Percentiles rank a stretch among this genome's conserved stretches.
Conservation (phyloP, 495 filamentous ascomycete species). For the Penicillium coffeae region DNA sequence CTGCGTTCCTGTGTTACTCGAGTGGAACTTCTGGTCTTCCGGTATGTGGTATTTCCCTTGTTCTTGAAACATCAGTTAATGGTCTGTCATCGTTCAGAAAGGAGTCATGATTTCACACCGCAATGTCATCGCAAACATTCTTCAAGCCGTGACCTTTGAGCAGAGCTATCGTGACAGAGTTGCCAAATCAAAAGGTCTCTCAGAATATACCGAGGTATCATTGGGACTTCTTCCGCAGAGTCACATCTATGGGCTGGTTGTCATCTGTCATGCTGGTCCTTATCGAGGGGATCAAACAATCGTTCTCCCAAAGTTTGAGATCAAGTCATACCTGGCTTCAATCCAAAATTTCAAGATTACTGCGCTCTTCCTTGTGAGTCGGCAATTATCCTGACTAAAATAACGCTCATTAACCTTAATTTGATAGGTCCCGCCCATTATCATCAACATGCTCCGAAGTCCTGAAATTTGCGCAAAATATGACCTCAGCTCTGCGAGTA, state of each 20-base stretch:
- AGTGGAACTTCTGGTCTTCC: conserved; percentile 86
- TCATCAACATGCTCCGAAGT: conserved; percentile 74
- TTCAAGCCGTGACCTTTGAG: conserved; percentile 61
- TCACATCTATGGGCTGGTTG: conserved; percentile 83
- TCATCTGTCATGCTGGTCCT: conserved; percentile 62
- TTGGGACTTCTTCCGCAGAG: conserved; percentile 78
- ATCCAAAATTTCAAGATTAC: conserved; percentile 74
- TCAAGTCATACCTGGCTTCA: conserved; percentile 57
- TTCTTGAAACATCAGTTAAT: neutral
- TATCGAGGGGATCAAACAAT: conserved; percentile 77
- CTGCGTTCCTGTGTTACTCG: conserved; percentile 85
- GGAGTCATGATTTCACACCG: conserved; percentile 88
- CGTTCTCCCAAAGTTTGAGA: conserved; percentile 82
- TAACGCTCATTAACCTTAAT: neutral
- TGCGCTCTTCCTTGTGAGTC: conserved; percentile 60
- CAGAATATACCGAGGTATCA: conserved; percentile 51
- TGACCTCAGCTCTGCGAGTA: conserved; percentile 65
- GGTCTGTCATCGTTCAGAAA: conserved; percentile 55
- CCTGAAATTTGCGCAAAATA: conserved; percentile 60
- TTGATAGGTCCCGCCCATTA: conserved; percentile 81
- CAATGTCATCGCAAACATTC: conserved; percentile 81
- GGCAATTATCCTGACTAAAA: neutral
- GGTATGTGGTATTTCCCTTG: conserved; percentile 38
- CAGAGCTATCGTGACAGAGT: conserved; percentile 36
- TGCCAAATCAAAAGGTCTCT: conserved; percentile 30